Evolutionary conservation across 768 basidiomycete species (phyloP), one percentile per base, ranked within the genome.

Genomic region (Agaricus sinodeliciosus): DNA sequence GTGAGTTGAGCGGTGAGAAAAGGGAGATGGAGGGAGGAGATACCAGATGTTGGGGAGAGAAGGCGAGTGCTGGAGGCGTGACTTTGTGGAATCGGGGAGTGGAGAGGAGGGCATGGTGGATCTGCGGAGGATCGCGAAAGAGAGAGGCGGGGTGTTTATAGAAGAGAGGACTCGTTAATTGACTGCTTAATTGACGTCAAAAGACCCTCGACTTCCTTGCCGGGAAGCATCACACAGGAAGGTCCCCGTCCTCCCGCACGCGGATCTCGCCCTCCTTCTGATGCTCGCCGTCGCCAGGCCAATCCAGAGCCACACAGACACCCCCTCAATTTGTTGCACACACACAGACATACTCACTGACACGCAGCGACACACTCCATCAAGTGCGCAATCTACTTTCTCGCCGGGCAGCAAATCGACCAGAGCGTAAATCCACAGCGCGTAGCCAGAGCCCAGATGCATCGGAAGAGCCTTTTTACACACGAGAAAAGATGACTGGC

Each of bases 41-140:
- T 44, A 84, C 84, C 82, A 79, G 57, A 87, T 72, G 63, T 86
- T 85, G 8, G 85, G 85, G 59, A 86, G 72, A 11, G 85, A 87
- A 8, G 84, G 84, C 4, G 84, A 82, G 48, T 80, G 79, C 50
- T 81, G 81, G 35, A 83, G 70, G 42, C 78, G 77, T 15, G 42
- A 27, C 49, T 44, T 58, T 56, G 43, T 51, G 26, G 55, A 39
- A 46, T 22, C 47, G 46, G 49, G 39, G 59, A 2, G 31, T 8
- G 31, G 31, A 31, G 43, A 56, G 59, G 58, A 46, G 59, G 26
- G 59, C 46, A 36, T n/a, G 13, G 35, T n/a, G 51, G 37, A 41
- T 44, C 56, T 35, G 46, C 47, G 35, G 28, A 28, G 43, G 48
- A 43, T 48, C 44, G 61, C 56, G 60, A 53, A 66, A 51, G 61